phyloP scores from a whole-genome alignment of 805 yeast genomes.

The Ogataea angusta region DNA sequence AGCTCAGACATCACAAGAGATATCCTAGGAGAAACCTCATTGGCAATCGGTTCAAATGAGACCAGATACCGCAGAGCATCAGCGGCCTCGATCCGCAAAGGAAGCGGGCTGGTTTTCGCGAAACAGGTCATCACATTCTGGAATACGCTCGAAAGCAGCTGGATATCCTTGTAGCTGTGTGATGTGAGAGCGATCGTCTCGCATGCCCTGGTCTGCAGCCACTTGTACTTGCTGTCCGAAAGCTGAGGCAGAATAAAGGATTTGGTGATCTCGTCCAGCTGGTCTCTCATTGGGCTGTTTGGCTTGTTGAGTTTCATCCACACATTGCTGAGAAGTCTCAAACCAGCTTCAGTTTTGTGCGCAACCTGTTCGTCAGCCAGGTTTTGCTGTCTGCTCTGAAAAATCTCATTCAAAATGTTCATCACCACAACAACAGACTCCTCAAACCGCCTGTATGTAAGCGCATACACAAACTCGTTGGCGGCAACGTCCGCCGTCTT shows the following conservation, averaged over 20 bases:
- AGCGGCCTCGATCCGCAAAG: slow-evolving; percentile 49
- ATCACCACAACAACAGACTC: slow-evolving; percentile 52
- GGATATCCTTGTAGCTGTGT: slow-evolving; percentile 26
- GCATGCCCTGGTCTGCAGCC: slow-evolving; percentile 69
- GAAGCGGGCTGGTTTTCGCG: slow-evolving; percentile 39
- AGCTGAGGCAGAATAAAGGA: slow-evolving; percentile 68
- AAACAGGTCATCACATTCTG: slow-evolving; percentile 36
- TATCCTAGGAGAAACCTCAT: slow-evolving; percentile 57
- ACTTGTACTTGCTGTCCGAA: slow-evolving; percentile 43
- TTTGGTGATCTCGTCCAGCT: slow-evolving; percentile 61
- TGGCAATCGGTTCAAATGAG: slow-evolving; percentile 45
- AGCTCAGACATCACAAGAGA: slow-evolving; percentile 76
- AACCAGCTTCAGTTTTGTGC: slow-evolving; percentile 66
- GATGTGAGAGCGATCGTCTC: slow-evolving; percentile 43
- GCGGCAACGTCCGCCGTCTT: slow-evolving; percentile 50
- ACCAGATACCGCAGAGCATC: slow-evolving; percentile 47
- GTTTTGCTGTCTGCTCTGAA: slow-evolving; percentile 34
- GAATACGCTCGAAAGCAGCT: slow-evolving; percentile 34
- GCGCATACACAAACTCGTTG: slow-evolving; percentile 36
- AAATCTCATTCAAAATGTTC: slow-evolving; percentile 48
- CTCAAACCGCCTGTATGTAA: slow-evolving; percentile 18
- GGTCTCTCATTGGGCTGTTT: slow-evolving; percentile 51
- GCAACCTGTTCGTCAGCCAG: slow-evolving; percentile 38
- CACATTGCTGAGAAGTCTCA: slow-evolving; percentile 70
- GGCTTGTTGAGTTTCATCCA: slow-evolving; percentile 50